Conservation (phyloP, 441 rosid genomes). For the Cnidoscolus chayamansa region DNA sequence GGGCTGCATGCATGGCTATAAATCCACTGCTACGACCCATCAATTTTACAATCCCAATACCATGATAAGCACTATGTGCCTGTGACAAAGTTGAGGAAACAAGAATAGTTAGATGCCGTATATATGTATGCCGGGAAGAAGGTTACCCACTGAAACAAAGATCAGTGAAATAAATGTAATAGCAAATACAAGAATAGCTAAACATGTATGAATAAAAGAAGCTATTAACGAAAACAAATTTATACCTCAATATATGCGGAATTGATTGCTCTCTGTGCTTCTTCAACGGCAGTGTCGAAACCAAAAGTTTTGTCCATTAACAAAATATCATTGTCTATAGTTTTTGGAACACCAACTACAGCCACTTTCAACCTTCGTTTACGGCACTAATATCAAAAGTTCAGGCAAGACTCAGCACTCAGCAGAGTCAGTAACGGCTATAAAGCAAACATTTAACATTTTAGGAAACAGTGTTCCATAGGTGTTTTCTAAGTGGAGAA, state of each 20-base stretch:
- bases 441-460: conserved; percentile 6
- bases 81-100: conserved; percentile 24
- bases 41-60: conserved; percentile 86
- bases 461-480: background rate
- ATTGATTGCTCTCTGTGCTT: conserved; percentile 94
- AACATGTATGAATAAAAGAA: background rate
- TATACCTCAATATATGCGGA: conserved; percentile 96
- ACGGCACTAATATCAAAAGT: conserved; percentile 54
- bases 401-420: conserved; percentile 1
- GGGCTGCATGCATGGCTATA: conserved; percentile 96
- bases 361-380: conserved; percentile 70
- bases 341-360: conserved; percentile 96
- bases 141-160: background rate
- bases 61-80: conserved; percentile 99
- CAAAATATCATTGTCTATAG: conserved; percentile 93
- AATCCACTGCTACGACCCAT: conserved; percentile 98
- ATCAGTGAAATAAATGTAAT: background rate
- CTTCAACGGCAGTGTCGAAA: conserved; percentile 98
- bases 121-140: conserved; percentile 17
- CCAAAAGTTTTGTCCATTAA: conserved; percentile 98
- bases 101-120: background rate
- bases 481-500: background rate
- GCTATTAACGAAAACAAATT: background rate
- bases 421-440: conserved; percentile 10
- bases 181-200: background rate